Evolutionary conservation across 805 yeast species (phyloP).

Genomic region (Teunomyces pallodes): DNA sequence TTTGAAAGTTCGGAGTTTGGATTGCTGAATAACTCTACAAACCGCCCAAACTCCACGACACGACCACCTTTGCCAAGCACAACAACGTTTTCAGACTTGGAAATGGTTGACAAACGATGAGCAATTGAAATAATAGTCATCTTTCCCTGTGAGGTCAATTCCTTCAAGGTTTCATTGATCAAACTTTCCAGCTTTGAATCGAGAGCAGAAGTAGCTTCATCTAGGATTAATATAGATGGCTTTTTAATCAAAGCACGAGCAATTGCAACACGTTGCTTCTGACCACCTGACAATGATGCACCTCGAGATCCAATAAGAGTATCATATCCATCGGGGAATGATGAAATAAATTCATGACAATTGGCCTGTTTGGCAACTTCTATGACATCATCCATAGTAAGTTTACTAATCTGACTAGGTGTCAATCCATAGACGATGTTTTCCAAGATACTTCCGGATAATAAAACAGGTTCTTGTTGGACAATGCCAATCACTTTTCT

Average conservation of each 20-base stretch:
- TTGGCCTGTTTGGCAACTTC: conserved; percentile 52
- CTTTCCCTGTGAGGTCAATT: conserved; percentile 34
- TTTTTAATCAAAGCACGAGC: conserved; percentile 70
- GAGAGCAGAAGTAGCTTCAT: conserved; percentile 68
- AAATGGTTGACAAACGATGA: conserved; percentile 44
- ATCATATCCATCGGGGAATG: conserved; percentile 60
- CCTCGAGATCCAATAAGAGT: conserved; percentile 58
- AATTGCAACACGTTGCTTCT: conserved; percentile 73
- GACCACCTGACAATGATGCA: conserved; percentile 67
- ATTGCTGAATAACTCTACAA: conserved; percentile 39
- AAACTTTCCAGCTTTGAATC: conserved; percentile 51
- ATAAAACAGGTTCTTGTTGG: conserved; percentile 60
- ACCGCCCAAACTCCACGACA: conserved; percentile 41
- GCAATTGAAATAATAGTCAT: conserved; percentile 46
- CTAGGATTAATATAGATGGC: conserved; percentile 62
- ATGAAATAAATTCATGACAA: conserved; percentile 53
- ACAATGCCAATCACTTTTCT: conserved; percentile 52
- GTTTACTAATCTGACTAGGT: conserved; percentile 28
- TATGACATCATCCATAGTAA: conserved; percentile 41
- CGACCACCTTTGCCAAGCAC: conserved; percentile 42
- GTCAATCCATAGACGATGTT: conserved; percentile 55
- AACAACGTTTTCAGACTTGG: conserved; percentile 42
- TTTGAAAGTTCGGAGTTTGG: conserved; percentile 41
- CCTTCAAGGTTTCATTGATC: conserved; percentile 41
- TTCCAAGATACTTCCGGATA: conserved; percentile 54